phyloP scores from a whole-genome alignment of 495 filamentous ascomycete genomes.

The Talaromyces wortmannii region DNA sequence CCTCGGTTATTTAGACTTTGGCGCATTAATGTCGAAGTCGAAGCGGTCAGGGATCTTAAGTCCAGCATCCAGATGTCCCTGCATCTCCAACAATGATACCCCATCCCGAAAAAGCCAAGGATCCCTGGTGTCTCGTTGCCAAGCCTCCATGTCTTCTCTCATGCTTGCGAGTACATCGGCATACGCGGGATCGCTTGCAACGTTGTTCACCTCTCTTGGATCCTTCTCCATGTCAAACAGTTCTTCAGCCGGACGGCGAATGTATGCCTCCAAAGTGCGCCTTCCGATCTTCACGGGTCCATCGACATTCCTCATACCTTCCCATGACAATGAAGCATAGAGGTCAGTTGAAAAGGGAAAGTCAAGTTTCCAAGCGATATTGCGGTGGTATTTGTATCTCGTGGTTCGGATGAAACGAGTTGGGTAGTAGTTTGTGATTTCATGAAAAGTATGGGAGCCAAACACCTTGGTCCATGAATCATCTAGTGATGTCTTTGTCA shows the following conservation, averaged over 20 bases:
- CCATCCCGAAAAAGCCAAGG: constrained; percentile 37
- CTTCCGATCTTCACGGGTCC: constrained; percentile 27
- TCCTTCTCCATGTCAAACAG: constrained; percentile 33
- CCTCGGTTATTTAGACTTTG: background rate
- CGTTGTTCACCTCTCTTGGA: constrained; percentile 29
- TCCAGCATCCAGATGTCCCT: constrained; percentile 25
- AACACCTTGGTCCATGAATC: constrained; percentile 25
- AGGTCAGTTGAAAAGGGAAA: constrained; percentile 41
- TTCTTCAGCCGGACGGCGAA: constrained; percentile 33
- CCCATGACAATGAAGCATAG: constrained; percentile 33
- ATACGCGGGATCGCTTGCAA: constrained; percentile 19
- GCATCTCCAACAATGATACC: constrained; percentile 19
- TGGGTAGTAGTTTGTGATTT: constrained; percentile 40
- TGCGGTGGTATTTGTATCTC: constrained; percentile 39
- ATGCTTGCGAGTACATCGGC: constrained; percentile 9
- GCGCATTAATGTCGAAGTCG: constrained; percentile 25
- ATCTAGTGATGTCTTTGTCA: constrained; percentile 12
- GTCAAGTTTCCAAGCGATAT: constrained; percentile 35
- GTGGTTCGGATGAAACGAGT: constrained; percentile 34
- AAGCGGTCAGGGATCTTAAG: constrained; percentile 31
- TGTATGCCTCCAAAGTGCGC: constrained; percentile 26
- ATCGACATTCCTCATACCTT: constrained; percentile 30
- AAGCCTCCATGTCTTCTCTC: constrained; percentile 5
- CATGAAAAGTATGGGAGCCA: constrained; percentile 44
- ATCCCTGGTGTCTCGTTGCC: constrained; percentile 33